Base-by-base conservation (phyloP, 768 basidiomycete species). In the Serendipita indica region DNA sequence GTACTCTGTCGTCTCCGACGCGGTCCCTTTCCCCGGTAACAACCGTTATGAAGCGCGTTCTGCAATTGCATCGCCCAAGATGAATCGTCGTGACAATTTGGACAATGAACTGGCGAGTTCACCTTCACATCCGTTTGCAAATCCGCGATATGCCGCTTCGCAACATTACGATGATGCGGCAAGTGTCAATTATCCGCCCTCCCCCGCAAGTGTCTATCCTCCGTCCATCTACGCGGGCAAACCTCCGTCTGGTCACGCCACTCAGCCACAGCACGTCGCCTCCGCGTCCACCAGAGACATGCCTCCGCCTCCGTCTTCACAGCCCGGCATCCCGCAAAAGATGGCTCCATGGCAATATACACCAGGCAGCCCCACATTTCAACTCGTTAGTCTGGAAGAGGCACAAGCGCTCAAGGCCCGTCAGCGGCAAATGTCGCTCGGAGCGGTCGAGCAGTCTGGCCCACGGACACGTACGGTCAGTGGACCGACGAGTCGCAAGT, bases 351-450 rank as follows among this genome's bases (percentile, higher is more conserved):
- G 49, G 49, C 49, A 54, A n/a, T 54, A 54, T 54, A 27, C 49
- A 22, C 59, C 46, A 37, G 46, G 46, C 22, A 60, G 46, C 33
- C 75, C 80, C 20, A 70, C 77, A 14, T 81, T 87, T 62, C 73
- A 78, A 30, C 76, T 89, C 35, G 88, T 89, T 54, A 79, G 84
- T 3, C 73, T 89, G 57, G 83, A 88, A 65, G 84, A 89, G 71
- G 86, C 86, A 2, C 79, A 86, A 63, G 84, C 81, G 12, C 79
- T 54, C 16, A 54, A 71, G 59, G 71, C 69, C 2, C 70, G 74
- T 58, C 75, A 83, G 66, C 79, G 83, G 7, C 49, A 54, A 54
- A 54, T 54, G 49, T 54, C 54, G 72, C 78, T 43, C 79, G 83
- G 56, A 77, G 74, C 63, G 70, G 76, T 77, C 2, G 68, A 67